Percentiles rank a stretch among this genome's conserved stretches.
Evolutionary conservation across 495 filamentous ascomycete genomes (phyloP).

Genomic region (Aspergillus funiculosus): DNA sequence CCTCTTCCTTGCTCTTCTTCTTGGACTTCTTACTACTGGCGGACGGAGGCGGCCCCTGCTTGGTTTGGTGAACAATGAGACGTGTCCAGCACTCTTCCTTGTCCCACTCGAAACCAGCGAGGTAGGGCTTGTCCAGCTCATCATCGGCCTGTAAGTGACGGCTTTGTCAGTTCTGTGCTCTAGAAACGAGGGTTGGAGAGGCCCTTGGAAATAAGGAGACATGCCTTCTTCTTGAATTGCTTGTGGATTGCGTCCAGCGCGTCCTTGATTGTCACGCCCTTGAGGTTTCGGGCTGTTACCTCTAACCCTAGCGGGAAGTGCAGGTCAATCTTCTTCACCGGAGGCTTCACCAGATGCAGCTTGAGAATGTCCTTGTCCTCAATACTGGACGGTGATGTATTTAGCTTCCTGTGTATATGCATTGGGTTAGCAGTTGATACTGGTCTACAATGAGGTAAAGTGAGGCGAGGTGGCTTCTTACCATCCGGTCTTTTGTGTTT

Average conservation of each 20-base stretch:
- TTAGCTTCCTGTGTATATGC: slow-evolving; percentile 65
- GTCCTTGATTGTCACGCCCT: slow-evolving; percentile 93
- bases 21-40: slow-evolving; percentile 63
- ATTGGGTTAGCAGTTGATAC: too few species aligned
- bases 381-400: slow-evolving; percentile 68
- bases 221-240: slow-evolving; percentile 87
- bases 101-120: slow-evolving; percentile 93
- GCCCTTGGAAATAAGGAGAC: slow-evolving; percentile 6
- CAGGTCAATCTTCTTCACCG: slow-evolving; percentile 89
- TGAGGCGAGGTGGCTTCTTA: slow-evolving; percentile 40
- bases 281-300: slow-evolving; percentile 81
- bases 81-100: slow-evolving; percentile 74
- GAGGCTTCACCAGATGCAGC: slow-evolving; percentile 69
- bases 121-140: slow-evolving; percentile 72
- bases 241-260: slow-evolving; percentile 91
- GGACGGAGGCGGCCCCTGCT: slow-evolving; percentile 49
- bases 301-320: slow-evolving; percentile 82
- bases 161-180: slow-evolving; percentile 18
- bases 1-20: slow-evolving; percentile 52
- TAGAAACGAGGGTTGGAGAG: background rate
- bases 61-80: slow-evolving; percentile 78
- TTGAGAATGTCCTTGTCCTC: slow-evolving; percentile 79
- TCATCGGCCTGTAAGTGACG: slow-evolving; percentile 64
- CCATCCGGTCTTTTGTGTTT: slow-evolving; percentile 89
- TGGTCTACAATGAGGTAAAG: slow-evolving; percentile 1